Conservation (phyloP, 176 grass and related monocot genomes). For the Carex scoparia region DNA sequence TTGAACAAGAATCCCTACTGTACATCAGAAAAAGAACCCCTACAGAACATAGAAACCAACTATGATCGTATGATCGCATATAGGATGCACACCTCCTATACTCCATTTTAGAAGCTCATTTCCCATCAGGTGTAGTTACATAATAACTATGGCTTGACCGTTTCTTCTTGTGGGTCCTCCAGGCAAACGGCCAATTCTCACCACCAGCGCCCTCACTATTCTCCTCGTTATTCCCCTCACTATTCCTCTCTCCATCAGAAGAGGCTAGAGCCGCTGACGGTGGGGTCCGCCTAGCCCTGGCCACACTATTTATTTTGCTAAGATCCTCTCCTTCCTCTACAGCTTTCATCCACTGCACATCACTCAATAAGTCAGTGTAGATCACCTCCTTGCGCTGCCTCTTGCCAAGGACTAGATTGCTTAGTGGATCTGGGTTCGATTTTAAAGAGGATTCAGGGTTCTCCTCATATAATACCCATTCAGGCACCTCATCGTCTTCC, state of each 20-base stretch:
- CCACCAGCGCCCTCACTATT: constrained; percentile 39
- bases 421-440: constrained; percentile 27
- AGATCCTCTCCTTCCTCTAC: constrained; percentile 69
- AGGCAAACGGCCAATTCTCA: constrained; percentile 49
- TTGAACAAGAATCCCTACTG: background rate
- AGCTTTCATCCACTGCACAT: constrained; percentile 83
- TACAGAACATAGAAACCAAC: background rate
- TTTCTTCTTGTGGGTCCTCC: constrained; percentile 82
- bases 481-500: constrained; percentile 84
- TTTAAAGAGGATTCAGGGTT: constrained; percentile 39
- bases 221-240: constrained; percentile 36
- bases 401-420: constrained; percentile 45
- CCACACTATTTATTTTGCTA: constrained; percentile 43
- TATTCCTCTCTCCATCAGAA: constrained; percentile 60
- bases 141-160: constrained; percentile 59
- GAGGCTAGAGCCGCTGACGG: constrained; percentile 35
- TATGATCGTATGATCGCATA: background rate
- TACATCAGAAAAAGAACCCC: background rate
- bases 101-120: constrained; percentile 2
- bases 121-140: constrained; percentile 32
- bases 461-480: constrained; percentile 65
- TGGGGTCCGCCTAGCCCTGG: constrained; percentile 48
- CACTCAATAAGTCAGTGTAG: constrained; percentile 73
- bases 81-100: background rate
- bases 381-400: constrained; percentile 88